Evolutionary conservation across 2,329 filamentous ascomycete genomes (phyloP).

Genomic region (Penicillium rolfsii): DNA sequence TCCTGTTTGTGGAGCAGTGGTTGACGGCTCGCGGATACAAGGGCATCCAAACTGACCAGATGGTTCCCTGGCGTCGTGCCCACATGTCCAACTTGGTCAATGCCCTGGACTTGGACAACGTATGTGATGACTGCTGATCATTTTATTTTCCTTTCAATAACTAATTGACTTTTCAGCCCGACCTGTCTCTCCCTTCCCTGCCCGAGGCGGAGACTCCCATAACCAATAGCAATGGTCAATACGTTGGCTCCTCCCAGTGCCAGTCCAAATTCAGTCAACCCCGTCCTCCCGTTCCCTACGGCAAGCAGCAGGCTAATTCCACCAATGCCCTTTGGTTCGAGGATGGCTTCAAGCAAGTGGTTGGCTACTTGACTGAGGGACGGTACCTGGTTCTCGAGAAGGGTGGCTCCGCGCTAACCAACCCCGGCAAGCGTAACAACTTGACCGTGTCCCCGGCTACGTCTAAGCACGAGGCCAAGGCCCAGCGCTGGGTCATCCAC

Average conservation of each 20-base stretch:
- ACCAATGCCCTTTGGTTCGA: conserved; percentile 49
- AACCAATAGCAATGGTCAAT: conserved; percentile 48
- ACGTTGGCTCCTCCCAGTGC: conserved; percentile 52
- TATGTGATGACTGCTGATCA: conserved; percentile 16
- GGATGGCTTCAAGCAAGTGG: conserved; percentile 57
- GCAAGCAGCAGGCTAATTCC: conserved; percentile 44
- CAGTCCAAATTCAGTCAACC: conserved; percentile 43
- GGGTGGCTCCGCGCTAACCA: conserved; percentile 50
- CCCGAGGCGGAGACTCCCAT: conserved; percentile 52
- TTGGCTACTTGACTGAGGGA: conserved; percentile 59
- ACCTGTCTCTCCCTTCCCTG: conserved; percentile 53
- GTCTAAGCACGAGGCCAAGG: conserved; percentile 43
- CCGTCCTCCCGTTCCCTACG: conserved; percentile 56
- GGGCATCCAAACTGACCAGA: conserved; percentile 47
- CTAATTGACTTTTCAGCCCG: conserved; percentile 38
- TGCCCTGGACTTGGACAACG: conserved; percentile 51
- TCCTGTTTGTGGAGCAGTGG: conserved; percentile 59
- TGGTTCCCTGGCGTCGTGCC: conserved; percentile 51
- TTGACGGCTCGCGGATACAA: conserved; percentile 48
- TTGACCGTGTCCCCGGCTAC: conserved; percentile 33
- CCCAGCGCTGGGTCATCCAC: conserved; percentile 58
- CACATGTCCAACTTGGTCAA: conserved; percentile 56
- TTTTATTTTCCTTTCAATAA: too few species aligned
- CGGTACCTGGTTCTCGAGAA: conserved; percentile 58
- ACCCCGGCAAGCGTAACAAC: conserved; percentile 24